Base-by-base conservation (phyloP, 1,284 basidiomycete genomes). In the Neonothopanus nambi region DNA sequence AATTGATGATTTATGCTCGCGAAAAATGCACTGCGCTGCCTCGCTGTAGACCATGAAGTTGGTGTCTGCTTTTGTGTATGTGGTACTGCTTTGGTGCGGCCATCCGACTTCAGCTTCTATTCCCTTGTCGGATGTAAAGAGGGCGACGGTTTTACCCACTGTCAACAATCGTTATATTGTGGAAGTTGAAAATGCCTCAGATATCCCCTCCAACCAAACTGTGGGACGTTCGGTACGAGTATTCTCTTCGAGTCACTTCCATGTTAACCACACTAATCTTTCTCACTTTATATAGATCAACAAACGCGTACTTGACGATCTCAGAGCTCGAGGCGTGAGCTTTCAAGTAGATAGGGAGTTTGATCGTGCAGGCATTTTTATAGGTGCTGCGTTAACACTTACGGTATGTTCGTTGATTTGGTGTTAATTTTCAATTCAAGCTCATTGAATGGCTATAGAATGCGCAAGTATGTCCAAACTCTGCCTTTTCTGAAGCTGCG, bases 341-440 rank as follows among this genome's bases (percentile, higher is more conserved):
- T 74, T 71, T 53, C 58, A 71, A 26, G 69, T 77, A 7, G 64
- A 67, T 42, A 73, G 70, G 53, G 75, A 77, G 52, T 77, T 64
- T 59, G 63, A 75, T 50, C 52, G 64, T 1, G 57, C 60, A 15
- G 72, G 76, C 6, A 56, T 77, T 30, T 76, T 77, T 42, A 66
- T 74, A 35, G 75, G 75, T 12, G 75, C 69, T 17, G 65, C 71
- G 26, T 50, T 77, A 42, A 70, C 67, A 18, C 57, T 77, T 23
- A 63, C 63, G 39, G 68, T 69, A 40, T 55, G 65, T 63, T 42
- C 45, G 38, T 28, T 28, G 11, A n/a, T n/a, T n/a, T n/a, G 5
- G 6, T 21, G 17, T 18, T 23, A 11, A 23, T 13, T 5, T 23
- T 41, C 18, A 17, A 3, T 5, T 3, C 20, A 23, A 38, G 17